Base-by-base conservation (phyloP, 345 rosid species). In the Atalantia buxifolia region DNA sequence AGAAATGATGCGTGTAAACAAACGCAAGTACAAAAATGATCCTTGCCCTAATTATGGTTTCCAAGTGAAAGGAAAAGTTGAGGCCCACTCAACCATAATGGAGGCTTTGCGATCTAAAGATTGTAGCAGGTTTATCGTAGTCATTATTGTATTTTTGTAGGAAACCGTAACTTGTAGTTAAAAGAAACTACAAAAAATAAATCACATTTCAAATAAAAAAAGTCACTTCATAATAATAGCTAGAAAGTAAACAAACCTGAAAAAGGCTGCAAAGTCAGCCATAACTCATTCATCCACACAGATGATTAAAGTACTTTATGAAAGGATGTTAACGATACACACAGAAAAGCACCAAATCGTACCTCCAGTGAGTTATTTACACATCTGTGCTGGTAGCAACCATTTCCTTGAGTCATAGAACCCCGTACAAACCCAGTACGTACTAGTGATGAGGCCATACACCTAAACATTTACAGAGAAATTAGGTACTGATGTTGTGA, bases 371-470 rank as follows among this genome's bases (percentile, higher is more conserved):
- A 85, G 80, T 86, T 89, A 81, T 93, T 88, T 81, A 89, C 80
- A 89, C 99, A 94, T 87, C 92, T 87, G 77, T 94, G 98, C 84
- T 90, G 94, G 88, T 97, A 97, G 86, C 98, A 97, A 73, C 99
- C 99, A 87, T 97, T 97, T 78, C 98, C 98, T 78, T 93, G 99
- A 8, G 89, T 90, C 86, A 87, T 76, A 35, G 98, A 94, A 82
- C 98, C 99, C 38, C 99, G 90, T 31, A 97, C 97, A 86, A 94
- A 94, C 28, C 98, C 98, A 83, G 92, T 87, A 48, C 99, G 98
- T 60, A 97, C 99, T 65, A 97, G 83, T 55, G 99, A 94, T n/a
- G 99, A 96, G 64, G 97, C 86, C 99, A 96, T 94, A 80, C 99
- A 96, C 91, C 99, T 96, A 84, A 27, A 73, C 38, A 81, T 56